These are phyloP conservation scores for Diplocarpon rosae DNA, from an alignment of 2,329 filamentous ascomycete genomes.

Conservation along the genomic window DNA sequence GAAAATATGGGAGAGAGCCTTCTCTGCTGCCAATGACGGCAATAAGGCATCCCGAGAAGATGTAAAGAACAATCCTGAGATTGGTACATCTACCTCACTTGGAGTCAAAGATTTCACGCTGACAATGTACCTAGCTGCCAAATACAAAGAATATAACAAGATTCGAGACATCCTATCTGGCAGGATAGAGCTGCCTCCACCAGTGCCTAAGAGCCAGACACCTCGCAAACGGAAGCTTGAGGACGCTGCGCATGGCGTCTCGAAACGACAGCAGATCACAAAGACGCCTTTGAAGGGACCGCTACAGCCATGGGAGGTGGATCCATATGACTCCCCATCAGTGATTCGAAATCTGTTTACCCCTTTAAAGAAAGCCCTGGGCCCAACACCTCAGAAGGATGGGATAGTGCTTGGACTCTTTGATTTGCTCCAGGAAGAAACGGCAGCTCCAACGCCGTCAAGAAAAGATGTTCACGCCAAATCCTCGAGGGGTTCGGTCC, in stretches of 20 bases:
- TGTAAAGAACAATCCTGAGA: conserved; percentile 61
- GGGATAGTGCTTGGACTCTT: conserved; percentile 69
- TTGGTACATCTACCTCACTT: conserved; percentile 42
- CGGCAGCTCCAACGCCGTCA: conserved; percentile 34
- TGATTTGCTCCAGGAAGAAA: conserved; percentile 48
- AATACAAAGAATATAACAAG: conserved; percentile 68
- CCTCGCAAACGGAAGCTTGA: conserved; percentile 29
- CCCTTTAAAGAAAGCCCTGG: conserved; percentile 49
- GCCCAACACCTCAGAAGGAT: conserved; percentile 71
- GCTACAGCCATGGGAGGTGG: conserved; percentile 29
- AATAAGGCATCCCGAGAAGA: conserved; percentile 62
- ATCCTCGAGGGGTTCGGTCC: conserved; percentile 21
- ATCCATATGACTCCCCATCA: conserved; percentile 43
- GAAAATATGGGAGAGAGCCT: conserved; percentile 64
- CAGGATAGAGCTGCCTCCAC: conserved; percentile 33
- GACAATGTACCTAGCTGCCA: conserved; percentile 28
- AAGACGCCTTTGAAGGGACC: conserved; percentile 33
- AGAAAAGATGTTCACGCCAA: conserved; percentile 17
- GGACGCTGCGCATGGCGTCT: conserved; percentile 34
- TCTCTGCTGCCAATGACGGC: conserved; percentile 49
- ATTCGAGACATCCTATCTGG: conserved; percentile 48
- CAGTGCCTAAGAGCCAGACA: conserved; percentile 24
- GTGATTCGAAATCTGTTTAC: conserved; percentile 49
- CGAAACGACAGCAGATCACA: conserved; percentile 37
- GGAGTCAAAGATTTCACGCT: conserved; percentile 1